phyloP scores from a whole-genome alignment of 306 rosid species.

The Abrus pulchellus region DNA sequence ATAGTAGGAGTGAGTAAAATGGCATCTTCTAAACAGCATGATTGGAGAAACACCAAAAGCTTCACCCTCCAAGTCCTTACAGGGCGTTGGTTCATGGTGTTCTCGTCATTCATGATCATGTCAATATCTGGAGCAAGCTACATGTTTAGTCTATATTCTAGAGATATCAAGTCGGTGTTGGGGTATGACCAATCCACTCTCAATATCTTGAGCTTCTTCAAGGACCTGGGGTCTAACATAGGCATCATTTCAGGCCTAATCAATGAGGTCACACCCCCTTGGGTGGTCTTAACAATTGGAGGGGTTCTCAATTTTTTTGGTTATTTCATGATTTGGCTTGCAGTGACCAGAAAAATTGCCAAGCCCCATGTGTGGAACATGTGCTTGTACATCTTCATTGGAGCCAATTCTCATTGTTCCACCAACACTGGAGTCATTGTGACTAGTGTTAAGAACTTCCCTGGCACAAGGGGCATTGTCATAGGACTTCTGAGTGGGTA shows the following conservation, averaged over 20 bases:
- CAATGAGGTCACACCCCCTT: constrained; percentile 58
- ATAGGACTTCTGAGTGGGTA: constrained; percentile 54
- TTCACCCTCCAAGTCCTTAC: constrained; percentile 47
- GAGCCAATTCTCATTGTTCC: constrained; percentile 58
- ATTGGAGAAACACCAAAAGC: background rate
- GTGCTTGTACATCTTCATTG: constrained; percentile 53
- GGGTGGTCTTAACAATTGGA: constrained; percentile 51
- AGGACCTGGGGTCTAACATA: constrained; percentile 55
- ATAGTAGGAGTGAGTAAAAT: constrained; percentile 4
- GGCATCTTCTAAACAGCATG: constrained; percentile 2
- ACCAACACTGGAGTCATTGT: constrained; percentile 56
- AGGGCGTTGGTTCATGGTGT: constrained; percentile 61
- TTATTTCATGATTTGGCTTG: constrained; percentile 58
- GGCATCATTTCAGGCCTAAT: constrained; percentile 55
- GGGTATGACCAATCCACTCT: constrained; percentile 60
- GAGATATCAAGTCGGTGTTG: constrained; percentile 52
- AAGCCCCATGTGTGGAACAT: constrained; percentile 49
- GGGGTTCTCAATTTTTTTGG: constrained; percentile 54
- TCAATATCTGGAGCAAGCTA: constrained; percentile 61
- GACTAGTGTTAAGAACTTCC: constrained; percentile 58
- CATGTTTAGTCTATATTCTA: constrained; percentile 55
- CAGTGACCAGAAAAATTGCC: constrained; percentile 52
- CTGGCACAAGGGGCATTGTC: constrained; percentile 54
- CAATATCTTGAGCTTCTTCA: constrained; percentile 52
- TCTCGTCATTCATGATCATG: constrained; percentile 57